Conservation (phyloP, 148 eudicot genomes). For the Camellia sinensis region DNA sequence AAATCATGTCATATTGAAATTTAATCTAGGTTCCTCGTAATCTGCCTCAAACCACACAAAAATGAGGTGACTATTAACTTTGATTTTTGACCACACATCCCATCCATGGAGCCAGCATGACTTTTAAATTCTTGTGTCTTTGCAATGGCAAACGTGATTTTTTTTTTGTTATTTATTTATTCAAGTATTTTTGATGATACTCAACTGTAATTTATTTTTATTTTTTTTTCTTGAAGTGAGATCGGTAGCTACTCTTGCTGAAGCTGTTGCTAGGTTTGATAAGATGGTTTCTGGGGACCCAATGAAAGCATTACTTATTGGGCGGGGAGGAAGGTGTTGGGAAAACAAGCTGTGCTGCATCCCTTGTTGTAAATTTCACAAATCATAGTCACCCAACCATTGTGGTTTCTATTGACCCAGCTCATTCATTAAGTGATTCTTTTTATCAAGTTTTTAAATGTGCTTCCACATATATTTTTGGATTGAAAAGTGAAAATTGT, state of each 20-base stretch:
- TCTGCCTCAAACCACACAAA: no score
- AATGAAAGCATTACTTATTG: conserved; percentile 67
- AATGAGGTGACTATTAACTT: no score
- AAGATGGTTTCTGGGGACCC: conserved; percentile 52
- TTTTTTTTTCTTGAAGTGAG: conserved; percentile 33
- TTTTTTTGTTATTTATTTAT: no score
- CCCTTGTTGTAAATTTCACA: conserved; percentile 81
- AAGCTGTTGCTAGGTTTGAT: conserved; percentile 48
- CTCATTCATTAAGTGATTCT: conserved; percentile 82
- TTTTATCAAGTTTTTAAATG: conserved; percentile 53
- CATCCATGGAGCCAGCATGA: no score
- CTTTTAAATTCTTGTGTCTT: no score
- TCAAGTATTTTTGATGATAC: background rate
- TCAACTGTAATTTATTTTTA: background rate
- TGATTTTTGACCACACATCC: no score
- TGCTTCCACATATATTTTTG: background rate
- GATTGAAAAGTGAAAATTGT: background rate
- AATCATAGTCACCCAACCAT: conserved; percentile 66
- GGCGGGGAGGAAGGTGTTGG: conserved; percentile 85
- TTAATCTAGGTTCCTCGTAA: no score
- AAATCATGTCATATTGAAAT: no score
- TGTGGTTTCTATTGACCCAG: conserved; percentile 87
- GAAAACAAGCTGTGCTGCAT: conserved; percentile 79
- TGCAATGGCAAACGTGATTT: no score
- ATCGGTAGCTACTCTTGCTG: conserved; percentile 39